Evolutionary conservation across 192 early-diverging fungal genomes (phyloP).

Genomic region (Linnemannia zychae): DNA sequence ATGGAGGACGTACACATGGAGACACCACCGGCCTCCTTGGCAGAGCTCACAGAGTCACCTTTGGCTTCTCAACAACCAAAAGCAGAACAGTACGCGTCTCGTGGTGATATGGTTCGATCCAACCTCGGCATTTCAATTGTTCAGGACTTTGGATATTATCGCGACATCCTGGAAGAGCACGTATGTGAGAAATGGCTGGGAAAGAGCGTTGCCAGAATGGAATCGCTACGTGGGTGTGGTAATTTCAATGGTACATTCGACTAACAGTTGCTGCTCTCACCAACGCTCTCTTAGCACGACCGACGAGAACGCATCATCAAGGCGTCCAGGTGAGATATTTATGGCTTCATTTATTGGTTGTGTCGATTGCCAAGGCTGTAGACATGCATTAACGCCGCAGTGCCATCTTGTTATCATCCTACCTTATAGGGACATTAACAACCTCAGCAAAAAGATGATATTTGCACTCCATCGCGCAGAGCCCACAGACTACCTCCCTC

Average conservation of each 20-base stretch:
- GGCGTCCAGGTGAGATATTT: constrained; percentile 31
- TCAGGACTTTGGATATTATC: constrained; percentile 39
- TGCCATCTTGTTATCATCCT: background rate
- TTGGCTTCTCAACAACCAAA: background rate
- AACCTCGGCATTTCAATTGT: constrained; percentile 25
- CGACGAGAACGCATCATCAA: constrained; percentile 49
- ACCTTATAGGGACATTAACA: constrained; percentile 46
- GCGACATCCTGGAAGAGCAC: constrained; percentile 51
- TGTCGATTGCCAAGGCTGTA: background rate
- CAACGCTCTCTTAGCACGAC: constrained; percentile 23
- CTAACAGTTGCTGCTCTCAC: no score
- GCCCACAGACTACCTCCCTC: constrained; percentile 44
- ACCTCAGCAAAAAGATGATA: constrained; percentile 55
- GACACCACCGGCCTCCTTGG: constrained; percentile 20
- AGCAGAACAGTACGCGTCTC: background rate
- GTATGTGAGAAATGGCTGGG: constrained; percentile 9
- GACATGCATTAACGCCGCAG: background rate
- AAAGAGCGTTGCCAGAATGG: background rate
- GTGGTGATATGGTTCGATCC: constrained; percentile 8
- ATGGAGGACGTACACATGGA: constrained; percentile 44
- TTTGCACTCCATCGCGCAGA: constrained; percentile 52
- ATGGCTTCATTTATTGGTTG: background rate
- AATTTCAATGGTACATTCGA: no score
- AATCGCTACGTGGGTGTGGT: background rate
- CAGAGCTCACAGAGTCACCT: background rate